phyloP scores from a whole-genome alignment of 73 alveolate species.

The Effrenium voratum region DNA sequence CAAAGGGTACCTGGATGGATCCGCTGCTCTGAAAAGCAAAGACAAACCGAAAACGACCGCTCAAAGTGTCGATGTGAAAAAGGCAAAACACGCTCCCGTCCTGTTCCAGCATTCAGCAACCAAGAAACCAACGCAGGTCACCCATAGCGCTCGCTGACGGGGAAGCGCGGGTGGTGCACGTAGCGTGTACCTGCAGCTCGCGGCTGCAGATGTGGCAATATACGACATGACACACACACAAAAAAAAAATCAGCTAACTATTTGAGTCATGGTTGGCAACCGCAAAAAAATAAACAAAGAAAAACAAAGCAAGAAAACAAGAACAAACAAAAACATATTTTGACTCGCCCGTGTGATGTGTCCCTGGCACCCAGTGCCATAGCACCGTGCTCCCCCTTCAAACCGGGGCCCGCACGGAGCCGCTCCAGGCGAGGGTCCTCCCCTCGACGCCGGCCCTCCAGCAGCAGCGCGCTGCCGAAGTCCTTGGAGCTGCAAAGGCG shows the following conservation, averaged over 20 bases:
- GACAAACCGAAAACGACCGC: no score
- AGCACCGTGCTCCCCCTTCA: no score
- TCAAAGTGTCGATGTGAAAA: not conserved
- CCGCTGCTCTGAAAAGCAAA: no score
- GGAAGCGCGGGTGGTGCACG: conserved; percentile 71
- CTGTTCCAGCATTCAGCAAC: not conserved
- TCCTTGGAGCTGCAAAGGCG: no score
- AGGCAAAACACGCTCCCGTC: not conserved
- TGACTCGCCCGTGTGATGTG: no score
- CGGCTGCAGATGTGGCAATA: no score
- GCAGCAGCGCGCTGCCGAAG: conserved; percentile 65
- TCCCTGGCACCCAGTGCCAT: no score
- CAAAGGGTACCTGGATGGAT: conserved; percentile 67
- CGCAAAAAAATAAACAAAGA: not conserved
- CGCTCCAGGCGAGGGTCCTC: conserved; percentile 36
- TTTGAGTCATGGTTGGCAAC: no score
- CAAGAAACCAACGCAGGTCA: not conserved
- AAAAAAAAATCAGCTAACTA: no score
- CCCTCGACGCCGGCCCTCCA: not conserved
- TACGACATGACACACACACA: not conserved
- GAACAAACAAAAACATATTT: not conserved
- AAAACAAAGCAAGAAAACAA: not conserved
- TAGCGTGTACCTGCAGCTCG: conserved; percentile 35
- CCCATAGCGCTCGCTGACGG: conserved; percentile 69
- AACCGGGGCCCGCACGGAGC: conserved; percentile 15